Base-by-base conservation (phyloP, 192 early-diverging fungal genomes). In the Piromyces sp. region DNA sequence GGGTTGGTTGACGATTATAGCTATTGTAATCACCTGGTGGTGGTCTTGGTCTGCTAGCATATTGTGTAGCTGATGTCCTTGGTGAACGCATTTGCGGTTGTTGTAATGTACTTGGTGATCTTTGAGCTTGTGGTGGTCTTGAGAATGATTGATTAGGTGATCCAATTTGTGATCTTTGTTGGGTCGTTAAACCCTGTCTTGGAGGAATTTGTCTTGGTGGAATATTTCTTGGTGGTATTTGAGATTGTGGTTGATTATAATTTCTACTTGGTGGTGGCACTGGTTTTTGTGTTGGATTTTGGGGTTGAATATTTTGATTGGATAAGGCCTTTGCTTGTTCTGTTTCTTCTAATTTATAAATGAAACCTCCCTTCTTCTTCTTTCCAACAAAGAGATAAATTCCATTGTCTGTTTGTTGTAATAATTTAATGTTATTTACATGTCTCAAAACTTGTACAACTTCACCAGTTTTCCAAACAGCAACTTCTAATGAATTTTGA, bases 401-500 rank as follows among this genome's bases (percentile, higher is more conserved):
- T 9, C 51, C 51, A 68, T 26, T 17, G 6, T n/a, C 26, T 22
- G 51, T 68, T 26, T 26, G 26, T 68, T 68, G 51, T 68, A 68
- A 68, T 68, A 68, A 68, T 68, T 68, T 68, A 68, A 68, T 68
- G 9, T 5, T n/a, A 68, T 68, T 68, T 11, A 68, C 51, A n/a
- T 68, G 51, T 68, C 51, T 68, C n/a, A 68, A 68, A n/a, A 83
- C 81, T 68, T 83, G 83, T 14, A 83, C 30, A 36, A 82, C 37
- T 37, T 80, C 80, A 78, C 83, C 83, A 30, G 83, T 83, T 79
- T 79, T 83, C 81, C 81, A 82, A 1, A 37, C 30, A 19, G 81
- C 81, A 30, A 83, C 80, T 79, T 83, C 83, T 58, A 83, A 30
- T 38, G 83, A 80, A 58, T 83, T 79, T 22, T 68, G n/a, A 81